A percentile compares a stretch with the other conserved stretches of the same genome.
Evolutionary conservation across 169 alveolate species (phyloP).

Genomic region (Plasmodium malariae): DNA sequence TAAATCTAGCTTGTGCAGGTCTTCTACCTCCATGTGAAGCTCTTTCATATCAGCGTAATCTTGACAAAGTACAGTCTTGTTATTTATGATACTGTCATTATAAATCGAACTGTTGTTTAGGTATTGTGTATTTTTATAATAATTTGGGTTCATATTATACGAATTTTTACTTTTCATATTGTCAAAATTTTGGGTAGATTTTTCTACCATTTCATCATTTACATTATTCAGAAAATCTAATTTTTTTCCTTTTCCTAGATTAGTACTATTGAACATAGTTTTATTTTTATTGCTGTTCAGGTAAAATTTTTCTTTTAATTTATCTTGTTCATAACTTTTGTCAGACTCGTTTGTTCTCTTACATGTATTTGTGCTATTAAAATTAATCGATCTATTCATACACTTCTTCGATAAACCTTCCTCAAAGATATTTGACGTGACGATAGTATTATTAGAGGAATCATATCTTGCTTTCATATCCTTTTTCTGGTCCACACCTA

Average conservation of each 20-base stretch:
- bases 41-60: conserved; percentile 15
- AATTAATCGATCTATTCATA: not conserved
- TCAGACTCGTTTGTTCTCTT: not conserved
- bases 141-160: conserved; percentile 4
- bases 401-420: not conserved
- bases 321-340: not conserved
- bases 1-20: not conserved
- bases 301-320: not conserved
- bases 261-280: not conserved
- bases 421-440: not conserved
- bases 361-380: not conserved
- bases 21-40: not conserved
- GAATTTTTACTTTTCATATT: not conserved
- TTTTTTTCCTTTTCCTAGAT: conserved; percentile 2
- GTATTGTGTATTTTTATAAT: conserved; percentile 45
- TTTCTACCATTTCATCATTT: not conserved
- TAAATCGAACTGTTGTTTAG: conserved; percentile 29
- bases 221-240: not conserved
- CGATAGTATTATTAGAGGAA: not conserved
- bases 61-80: conserved; percentile 25
- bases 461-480: conserved; percentile 2
- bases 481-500: not conserved
- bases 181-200: not conserved
- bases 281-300: not conserved
- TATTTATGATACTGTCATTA: conserved; percentile 59